These are phyloP conservation scores for Hyaloscypha hepaticicola DNA, from an alignment of 495 filamentous ascomycete genomes.

Conservation along the genomic window DNA sequence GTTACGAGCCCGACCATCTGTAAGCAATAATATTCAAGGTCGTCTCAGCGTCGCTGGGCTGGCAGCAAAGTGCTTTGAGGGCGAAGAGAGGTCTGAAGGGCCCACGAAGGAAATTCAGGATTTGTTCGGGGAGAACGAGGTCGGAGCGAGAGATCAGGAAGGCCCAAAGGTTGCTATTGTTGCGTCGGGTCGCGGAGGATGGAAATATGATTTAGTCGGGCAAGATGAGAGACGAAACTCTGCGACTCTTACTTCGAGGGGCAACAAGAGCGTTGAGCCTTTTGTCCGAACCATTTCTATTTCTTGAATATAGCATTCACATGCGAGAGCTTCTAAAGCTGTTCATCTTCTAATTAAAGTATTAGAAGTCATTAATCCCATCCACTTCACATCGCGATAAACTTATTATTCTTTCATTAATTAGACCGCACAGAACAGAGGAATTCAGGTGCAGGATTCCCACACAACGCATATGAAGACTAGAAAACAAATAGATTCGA, in stretches of 20 bases:
- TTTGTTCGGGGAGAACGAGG: not conserved
- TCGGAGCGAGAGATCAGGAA: not conserved
- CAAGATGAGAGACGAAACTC: not conserved
- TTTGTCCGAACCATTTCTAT: not conserved
- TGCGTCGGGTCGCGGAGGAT: not conserved
- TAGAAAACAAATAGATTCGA: too few relatives aligned
- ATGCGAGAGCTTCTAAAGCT: too few relatives aligned
- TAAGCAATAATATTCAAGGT: not conserved
- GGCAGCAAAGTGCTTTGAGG: slow-evolving; percentile 2
- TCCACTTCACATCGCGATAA: too few relatives aligned
- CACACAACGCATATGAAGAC: too few relatives aligned
- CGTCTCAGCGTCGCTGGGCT: not conserved
- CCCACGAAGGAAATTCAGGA: not conserved
- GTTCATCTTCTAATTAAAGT: too few relatives aligned
- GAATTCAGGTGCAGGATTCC: too few relatives aligned
- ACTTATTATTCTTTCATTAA: too few relatives aligned
- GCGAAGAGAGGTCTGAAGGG: not conserved
- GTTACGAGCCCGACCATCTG: not conserved
- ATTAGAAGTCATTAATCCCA: too few relatives aligned
- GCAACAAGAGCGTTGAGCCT: not conserved
- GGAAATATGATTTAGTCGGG: slow-evolving; percentile 2
- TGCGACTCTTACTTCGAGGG: not conserved
- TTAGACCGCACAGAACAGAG: too few relatives aligned
- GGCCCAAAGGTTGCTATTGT: not conserved
- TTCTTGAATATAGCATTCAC: too few relatives aligned